phyloP scores from a whole-genome alignment of 169 alveolate species.

The Pseudocohnilembus persalinus region DNA sequence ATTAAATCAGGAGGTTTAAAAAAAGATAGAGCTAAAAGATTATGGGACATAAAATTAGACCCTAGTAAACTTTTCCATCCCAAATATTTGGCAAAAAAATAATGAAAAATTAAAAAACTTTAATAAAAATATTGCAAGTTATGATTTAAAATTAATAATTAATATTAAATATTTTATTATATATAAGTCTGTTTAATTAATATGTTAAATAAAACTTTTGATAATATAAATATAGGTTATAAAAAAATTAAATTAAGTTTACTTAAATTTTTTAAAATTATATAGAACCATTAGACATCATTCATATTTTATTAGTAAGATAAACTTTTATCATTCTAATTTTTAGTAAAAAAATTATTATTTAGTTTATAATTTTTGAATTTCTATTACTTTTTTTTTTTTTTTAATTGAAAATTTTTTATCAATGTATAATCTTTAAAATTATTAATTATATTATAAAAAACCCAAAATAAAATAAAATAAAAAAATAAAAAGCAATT shows the following conservation, averaged over 20 bases:
- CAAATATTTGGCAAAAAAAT: constrained; percentile 11
- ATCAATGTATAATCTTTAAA: background rate
- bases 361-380: background rate
- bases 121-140: background rate
- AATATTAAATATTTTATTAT: no score
- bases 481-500: background rate
- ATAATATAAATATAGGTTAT: background rate
- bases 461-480: no score
- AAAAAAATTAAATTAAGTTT: no score
- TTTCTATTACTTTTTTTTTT: no score
- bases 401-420: background rate
- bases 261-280: no score
- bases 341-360: no score
- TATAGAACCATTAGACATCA: no score
- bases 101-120: background rate
- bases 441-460: no score
- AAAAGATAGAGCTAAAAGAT: constrained; percentile 14
- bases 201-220: background rate
- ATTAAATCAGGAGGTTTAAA: constrained; percentile 13
- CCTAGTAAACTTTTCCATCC: constrained; percentile 22
- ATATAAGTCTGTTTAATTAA: background rate
- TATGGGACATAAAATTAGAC: constrained; percentile 7
- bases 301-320: background rate
- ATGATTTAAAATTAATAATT: background rate
- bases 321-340: background rate